Evolutionary conservation across 345 rosid genomes (phyloP).

Genomic region (Cardamine chenopodiifolia): DNA sequence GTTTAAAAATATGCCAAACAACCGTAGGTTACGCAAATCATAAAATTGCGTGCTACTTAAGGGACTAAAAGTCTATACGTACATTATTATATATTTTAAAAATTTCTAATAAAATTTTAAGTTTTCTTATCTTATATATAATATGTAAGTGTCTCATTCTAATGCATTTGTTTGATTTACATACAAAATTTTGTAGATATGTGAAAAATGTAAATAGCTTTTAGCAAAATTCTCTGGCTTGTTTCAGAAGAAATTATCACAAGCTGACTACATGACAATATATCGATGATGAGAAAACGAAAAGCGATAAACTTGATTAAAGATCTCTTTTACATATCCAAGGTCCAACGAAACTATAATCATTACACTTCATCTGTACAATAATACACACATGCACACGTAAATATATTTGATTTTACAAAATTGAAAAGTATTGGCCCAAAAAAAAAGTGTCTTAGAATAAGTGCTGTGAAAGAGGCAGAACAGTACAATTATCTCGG

Average conservation of each 20-base stretch:
- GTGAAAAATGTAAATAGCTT: background rate
- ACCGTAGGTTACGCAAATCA: background rate
- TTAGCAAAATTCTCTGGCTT: constrained; percentile 21
- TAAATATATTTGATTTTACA: constrained; percentile 3
- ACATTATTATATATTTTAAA: too few species aligned
- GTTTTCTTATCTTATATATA: background rate
- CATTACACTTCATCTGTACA: constrained; percentile 14
- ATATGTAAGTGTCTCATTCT: background rate
- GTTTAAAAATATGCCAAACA: background rate
- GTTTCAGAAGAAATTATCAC: constrained; percentile 48
- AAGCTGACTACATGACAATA: constrained; percentile 49
- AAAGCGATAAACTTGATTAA: constrained; percentile 27
- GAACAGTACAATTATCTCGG: background rate
- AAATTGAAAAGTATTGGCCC: constrained; percentile 1
- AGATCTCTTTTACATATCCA: constrained; percentile 24
- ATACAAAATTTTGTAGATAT: background rate
- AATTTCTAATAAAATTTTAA: too few species aligned
- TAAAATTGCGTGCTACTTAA: background rate
- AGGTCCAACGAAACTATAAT: constrained; percentile 30
- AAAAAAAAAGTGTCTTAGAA: background rate
- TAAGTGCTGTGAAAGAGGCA: background rate
- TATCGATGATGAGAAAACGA: constrained; percentile 47
- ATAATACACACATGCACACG: background rate
- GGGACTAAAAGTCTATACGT: background rate
- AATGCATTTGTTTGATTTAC: background rate